Base-by-base conservation (phyloP, 352 stramenopile species). In the Phytophthora brassicae region DNA sequence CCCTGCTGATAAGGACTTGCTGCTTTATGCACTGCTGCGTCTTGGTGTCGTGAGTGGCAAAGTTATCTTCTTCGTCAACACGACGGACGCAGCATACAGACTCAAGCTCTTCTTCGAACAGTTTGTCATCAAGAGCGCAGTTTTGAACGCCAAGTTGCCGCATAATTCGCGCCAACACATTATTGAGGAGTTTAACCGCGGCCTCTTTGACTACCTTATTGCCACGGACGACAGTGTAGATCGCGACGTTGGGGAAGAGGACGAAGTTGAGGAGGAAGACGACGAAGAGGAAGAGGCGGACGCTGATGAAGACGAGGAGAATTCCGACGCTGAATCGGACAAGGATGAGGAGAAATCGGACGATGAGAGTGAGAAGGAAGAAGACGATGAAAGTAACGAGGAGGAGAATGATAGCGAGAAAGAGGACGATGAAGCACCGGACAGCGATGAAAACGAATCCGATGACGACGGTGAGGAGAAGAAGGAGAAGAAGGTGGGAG, bases 21-120 rank as follows among this genome's bases (percentile, higher is more conserved):
- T 99, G 33, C 72, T 99, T 35, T 99, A 99, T 68, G 97, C 98
- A 31, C 96, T 99, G 56, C 77, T 99, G 49, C 99, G 99, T 74
- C 89, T 99, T 35, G 89, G 97, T 28, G 79, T 99, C 28, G 78
- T 99, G 29, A 92, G 97, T 60, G 97, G 97, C 45, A 99, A 98
- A 64, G 90, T 97, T 20, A 92, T 99, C 31, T 98, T 99, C 71
- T 99, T 99, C 67, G 97, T 99, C 12, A 99, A 99, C 78, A 96
- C 64, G 83, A 99, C 79, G 68, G 77, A 77, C 84, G 90, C 64
- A 12, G 86, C 86, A 6, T 99, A 99, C 77, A 81, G 94, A 20
- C 79, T 99, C 28, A 99, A 99, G 78, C 82, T 99, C 20, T 99
- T 99, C 77, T 94, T 99, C 24, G 97, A 99, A 81, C 96, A 99